Evolutionary conservation across 2,329 filamentous ascomycete genomes (phyloP).

Genomic region (Aspergillus ochraceoroseus): DNA sequence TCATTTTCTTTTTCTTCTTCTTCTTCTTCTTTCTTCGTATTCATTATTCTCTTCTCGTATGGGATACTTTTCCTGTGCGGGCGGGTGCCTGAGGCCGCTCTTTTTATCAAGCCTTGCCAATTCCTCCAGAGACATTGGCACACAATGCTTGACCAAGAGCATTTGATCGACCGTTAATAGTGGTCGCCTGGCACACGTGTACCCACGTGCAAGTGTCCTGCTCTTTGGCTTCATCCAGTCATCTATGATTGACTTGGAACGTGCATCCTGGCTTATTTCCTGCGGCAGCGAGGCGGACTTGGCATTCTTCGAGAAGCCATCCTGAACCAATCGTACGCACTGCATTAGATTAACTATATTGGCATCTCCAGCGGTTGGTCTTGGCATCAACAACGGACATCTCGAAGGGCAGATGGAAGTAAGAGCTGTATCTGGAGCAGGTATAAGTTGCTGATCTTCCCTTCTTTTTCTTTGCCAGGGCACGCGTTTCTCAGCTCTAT

Average conservation of each 20-base stretch:
- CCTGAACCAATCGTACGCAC: slow-evolving; percentile 8
- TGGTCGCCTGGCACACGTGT: neutral
- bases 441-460: too few species aligned
- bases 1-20: neutral
- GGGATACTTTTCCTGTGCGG: neutral
- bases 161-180: neutral
- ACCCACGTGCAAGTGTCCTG: neutral
- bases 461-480: too few species aligned
- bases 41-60: neutral
- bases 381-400: too few species aligned
- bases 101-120: neutral
- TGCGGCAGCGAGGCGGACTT: slow-evolving; percentile 2
- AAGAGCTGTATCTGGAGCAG: too few species aligned
- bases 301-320: neutral
- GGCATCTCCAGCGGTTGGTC: neutral
- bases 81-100: too few species aligned
- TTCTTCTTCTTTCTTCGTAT: neutral
- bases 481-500: neutral
- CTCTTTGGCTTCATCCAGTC: slow-evolving; percentile 14
- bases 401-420: too few species aligned
- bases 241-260: slow-evolving; percentile 15
- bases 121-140: too few species aligned
- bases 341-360: slow-evolving; percentile 1
- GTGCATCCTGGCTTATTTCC: slow-evolving; percentile 10
- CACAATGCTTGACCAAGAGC: too few species aligned